Percentiles rank a stretch among this genome's conserved stretches.
These are phyloP conservation scores for Penicillium ucsense DNA, from an alignment of 495 filamentous ascomycete species.

Conservation along the genomic window DNA sequence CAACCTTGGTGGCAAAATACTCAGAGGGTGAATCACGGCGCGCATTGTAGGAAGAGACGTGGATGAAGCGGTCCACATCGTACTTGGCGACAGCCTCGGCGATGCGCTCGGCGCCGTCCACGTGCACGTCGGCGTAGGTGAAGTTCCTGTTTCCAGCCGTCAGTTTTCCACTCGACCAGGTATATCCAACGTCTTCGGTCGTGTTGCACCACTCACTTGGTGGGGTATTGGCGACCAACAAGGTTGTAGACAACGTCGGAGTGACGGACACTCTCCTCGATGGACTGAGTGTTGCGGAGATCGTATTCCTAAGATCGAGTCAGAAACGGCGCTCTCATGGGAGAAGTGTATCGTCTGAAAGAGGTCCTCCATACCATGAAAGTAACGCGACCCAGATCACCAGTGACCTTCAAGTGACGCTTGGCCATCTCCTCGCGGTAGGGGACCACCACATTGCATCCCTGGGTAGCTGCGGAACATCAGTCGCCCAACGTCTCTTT, in stretches of 20 bases:
- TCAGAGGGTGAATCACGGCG: conserved; percentile 69
- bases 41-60: conserved; percentile 93
- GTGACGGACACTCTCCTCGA: conserved; percentile 93
- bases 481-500: conserved; percentile 14
- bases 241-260: conserved; percentile 97
- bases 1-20: conserved; percentile 83
- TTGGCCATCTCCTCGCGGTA: conserved; percentile 97
- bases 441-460: conserved; percentile 88
- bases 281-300: conserved; percentile 86
- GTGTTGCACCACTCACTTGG: conserved; percentile 56
- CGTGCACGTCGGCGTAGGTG: conserved; percentile 80
- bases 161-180: conserved; percentile 15
- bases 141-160: conserved; percentile 63
- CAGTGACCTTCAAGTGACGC: conserved; percentile 88
- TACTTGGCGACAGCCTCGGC: conserved; percentile 96
- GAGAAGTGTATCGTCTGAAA: not conserved
- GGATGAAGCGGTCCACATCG: conserved; percentile 93
- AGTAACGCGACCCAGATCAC: conserved; percentile 80
- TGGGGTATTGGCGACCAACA: conserved; percentile 85
- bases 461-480: conserved; percentile 60
- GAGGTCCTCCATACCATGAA: conserved; percentile 54
- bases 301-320: conserved; percentile 67
- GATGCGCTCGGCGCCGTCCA: conserved; percentile 91
- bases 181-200: too few species aligned
- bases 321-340: conserved; percentile 1